Conservation (phyloP, 805 yeast genomes). For the Huiozyma sinensis region DNA sequence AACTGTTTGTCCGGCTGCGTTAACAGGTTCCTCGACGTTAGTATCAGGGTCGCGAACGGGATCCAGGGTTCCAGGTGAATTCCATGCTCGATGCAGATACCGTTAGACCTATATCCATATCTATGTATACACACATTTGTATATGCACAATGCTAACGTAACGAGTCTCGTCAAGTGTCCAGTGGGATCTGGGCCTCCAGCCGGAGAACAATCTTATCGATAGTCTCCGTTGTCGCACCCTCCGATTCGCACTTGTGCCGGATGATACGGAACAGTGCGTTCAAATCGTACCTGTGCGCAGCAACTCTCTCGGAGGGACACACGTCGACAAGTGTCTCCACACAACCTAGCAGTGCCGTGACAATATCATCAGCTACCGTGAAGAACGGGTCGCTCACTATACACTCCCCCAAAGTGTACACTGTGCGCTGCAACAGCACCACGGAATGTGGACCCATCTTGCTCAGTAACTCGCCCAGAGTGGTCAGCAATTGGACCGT, state of each 20-base stretch:
- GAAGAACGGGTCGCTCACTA: constrained; percentile 21
- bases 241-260: too few species aligned
- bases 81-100: neutral
- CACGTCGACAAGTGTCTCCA: neutral
- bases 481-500: constrained; percentile 14
- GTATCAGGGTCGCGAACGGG: constrained; percentile 67
- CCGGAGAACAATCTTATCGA: too few species aligned
- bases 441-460: constrained; percentile 1
- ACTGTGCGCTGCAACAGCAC: constrained; percentile 17
- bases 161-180: neutral
- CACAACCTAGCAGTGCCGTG: neutral
- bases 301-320: constrained; percentile 15
- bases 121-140: too few species aligned
- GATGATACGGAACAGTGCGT: too few species aligned
- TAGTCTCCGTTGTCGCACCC: too few species aligned
- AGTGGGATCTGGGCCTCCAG: too few species aligned
- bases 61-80: constrained; percentile 14
- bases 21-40: constrained; percentile 78
- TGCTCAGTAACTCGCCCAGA: constrained; percentile 9
- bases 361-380: constrained; percentile 12
- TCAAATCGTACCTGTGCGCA: constrained; percentile 7
- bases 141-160: neutral
- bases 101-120: too few species aligned
- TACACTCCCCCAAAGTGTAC: constrained; percentile 20
- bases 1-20: constrained; percentile 71